A percentile compares a stretch with the other conserved stretches of the same genome.
Evolutionary conservation across 768 basidiomycete species (phyloP).

Genomic region (Termitomyces bulborhizus): DNA sequence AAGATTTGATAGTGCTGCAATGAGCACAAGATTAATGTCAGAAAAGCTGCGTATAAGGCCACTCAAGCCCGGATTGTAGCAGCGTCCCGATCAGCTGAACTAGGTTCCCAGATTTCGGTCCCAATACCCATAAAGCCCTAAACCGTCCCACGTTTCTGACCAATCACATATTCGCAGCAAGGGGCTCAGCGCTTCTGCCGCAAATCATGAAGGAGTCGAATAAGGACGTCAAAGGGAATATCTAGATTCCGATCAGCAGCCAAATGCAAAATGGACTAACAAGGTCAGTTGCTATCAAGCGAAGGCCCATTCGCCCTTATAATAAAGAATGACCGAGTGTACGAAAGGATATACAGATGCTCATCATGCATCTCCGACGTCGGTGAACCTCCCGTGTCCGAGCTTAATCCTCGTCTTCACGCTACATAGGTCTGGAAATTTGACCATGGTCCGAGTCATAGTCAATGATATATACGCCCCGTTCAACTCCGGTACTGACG

Average conservation of each 20-base stretch:
- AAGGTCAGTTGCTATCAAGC: neutral
- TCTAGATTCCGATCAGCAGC: no score
- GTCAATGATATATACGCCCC: no score
- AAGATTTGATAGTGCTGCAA: neutral
- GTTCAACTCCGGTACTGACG: neutral
- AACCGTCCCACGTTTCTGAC: slow-evolving; percentile 32
- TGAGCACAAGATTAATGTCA: neutral
- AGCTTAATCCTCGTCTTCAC: slow-evolving; percentile 70
- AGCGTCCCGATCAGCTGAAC: neutral
- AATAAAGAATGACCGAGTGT: neutral
- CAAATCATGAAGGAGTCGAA: slow-evolving; percentile 29
- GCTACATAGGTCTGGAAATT: slow-evolving; percentile 20
- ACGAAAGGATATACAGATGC: neutral
- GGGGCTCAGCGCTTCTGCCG: slow-evolving; percentile 25
- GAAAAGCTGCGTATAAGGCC: neutral
- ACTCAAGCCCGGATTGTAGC: neutral
- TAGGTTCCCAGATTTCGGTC: slow-evolving; percentile 18
- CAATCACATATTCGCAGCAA: slow-evolving; percentile 20
- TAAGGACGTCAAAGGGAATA: no score
- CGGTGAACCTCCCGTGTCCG: slow-evolving; percentile 72
- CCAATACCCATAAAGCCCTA: slow-evolving; percentile 46
- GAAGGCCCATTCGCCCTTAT: neutral
- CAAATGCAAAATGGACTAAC: slow-evolving; percentile 53
- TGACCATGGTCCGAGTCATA: no score
- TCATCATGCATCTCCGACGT: slow-evolving; percentile 62